phyloP scores from a whole-genome alignment of 176 grass and related monocot species.

The Ensete ventricosum region DNA sequence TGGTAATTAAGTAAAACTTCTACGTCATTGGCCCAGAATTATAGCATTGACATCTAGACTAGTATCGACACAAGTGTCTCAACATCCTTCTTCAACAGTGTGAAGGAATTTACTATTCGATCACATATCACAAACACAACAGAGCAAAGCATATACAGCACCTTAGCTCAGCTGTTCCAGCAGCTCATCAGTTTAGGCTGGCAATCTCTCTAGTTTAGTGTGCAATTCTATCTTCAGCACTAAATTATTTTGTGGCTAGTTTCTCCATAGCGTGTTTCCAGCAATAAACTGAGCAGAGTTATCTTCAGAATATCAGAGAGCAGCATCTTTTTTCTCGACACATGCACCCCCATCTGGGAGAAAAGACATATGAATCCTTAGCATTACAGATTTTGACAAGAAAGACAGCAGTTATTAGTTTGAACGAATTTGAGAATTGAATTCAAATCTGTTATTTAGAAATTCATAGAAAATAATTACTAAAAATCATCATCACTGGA shows the following conservation, averaged over 20 bases:
- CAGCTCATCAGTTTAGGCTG: not conserved
- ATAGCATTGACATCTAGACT: not conserved
- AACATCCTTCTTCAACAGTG: not conserved
- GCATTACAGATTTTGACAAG: not conserved
- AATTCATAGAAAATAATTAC: not conserved
- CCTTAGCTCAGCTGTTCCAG: not conserved
- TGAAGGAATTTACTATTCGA: not conserved
- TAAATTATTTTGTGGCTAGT: not conserved
- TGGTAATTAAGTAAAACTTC: not conserved
- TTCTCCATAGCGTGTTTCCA: not conserved
- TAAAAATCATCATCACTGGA: not conserved
- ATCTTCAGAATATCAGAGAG: too few relatives aligned
- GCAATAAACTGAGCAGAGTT: not conserved
- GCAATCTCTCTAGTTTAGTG: not conserved
- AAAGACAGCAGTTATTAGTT: not conserved
- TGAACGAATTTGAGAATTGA: not conserved
- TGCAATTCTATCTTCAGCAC: not conserved
- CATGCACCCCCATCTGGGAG: too few relatives aligned
- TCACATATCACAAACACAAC: not conserved
- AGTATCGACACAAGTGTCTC: not conserved
- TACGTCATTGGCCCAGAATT: not conserved
- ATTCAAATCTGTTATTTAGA: not conserved
- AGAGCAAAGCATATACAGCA: too few relatives aligned
- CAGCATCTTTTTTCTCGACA: too few relatives aligned
- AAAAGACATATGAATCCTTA: too few relatives aligned